These are phyloP conservation scores for Verbena officinalis DNA, from an alignment of 257 asterid species.

Conservation along the genomic window DNA sequence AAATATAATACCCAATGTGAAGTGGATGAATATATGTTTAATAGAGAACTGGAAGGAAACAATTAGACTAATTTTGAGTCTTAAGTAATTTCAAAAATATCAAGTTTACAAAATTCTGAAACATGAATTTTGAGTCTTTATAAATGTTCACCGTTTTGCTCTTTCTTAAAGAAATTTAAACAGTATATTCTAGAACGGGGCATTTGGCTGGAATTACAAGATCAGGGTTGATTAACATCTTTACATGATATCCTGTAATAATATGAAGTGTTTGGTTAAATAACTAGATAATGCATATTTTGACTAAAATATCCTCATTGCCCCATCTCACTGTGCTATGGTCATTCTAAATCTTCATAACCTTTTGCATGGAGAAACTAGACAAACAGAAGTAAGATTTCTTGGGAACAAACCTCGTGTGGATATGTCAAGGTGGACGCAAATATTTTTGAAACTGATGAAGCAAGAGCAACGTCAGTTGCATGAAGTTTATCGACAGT, in stretches of 20 bases:
- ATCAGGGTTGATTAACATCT: neutral
- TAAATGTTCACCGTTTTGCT: too few species aligned
- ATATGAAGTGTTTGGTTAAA: neutral
- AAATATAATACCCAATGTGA: neutral
- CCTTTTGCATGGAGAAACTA: neutral
- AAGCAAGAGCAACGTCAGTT: constrained; percentile 82
- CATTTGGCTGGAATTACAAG: neutral
- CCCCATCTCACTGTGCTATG: constrained; percentile 2
- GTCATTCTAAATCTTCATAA: neutral
- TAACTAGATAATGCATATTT: neutral
- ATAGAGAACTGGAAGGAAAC: neutral
- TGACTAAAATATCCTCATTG: neutral
- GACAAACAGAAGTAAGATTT: neutral
- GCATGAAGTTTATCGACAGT: constrained; percentile 73
- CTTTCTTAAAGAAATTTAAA: too few species aligned
- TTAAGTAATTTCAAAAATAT: neutral
- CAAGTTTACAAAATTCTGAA: neutral
- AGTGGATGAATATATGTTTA: neutral
- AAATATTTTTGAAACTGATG: constrained; percentile 87
- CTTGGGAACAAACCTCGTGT: constrained; percentile 65
- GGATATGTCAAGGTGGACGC: constrained; percentile 98
- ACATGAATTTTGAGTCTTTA: too few species aligned
- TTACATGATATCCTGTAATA: neutral
- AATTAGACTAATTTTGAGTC: neutral
- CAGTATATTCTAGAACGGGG: too few species aligned